Evolutionary conservation across 208 protist genomes (phyloP), one percentile per base, ranked within the genome.

Genomic region (Leptomonas pyrrhocoris): DNA sequence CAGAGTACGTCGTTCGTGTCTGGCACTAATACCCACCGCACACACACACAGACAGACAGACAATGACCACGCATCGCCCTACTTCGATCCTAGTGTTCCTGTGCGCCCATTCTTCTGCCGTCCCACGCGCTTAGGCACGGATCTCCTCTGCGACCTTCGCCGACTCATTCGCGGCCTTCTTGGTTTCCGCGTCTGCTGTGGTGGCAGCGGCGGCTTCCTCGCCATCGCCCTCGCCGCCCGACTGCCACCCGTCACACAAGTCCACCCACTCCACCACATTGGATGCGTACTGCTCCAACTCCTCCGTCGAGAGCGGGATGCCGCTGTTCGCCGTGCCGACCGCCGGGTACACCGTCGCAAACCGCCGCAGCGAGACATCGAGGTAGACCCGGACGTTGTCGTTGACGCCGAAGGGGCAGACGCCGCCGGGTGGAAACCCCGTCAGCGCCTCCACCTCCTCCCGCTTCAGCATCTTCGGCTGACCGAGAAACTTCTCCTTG

Each of bases 241-340:
- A 38, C 31, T 59, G 49, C 79, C 83, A 88, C 27, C 68, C 83
- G 8, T 83, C 70, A 53, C 83, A 85, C 15, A 93, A 55, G 63
- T 93, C 80, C 15, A 89, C 80, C 87, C 87, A 93, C 79, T 89
- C 87, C 21, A 89, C 77, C 74, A 85, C 80, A 53, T 84, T 79
- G 23, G 73, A 61, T 2, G 78, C 75, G 76, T 85, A 87, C 45
- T 65, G 50, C 73, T 88, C 84, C 54, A 93, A 74, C 64, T 93
- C 87, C 2, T 79, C 79, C 2, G 71, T 45, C n/a, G 58, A 80
- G 46, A 93, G 23, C 15, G 54, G 62, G 7, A 90, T 59, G 7
- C 69, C 75, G 45, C 72, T 84, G 77, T 89, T 83, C 3, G 49
- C 23, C 11, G 81, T 81, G 21, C 87, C 87, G 15, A 49, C 78